These are phyloP conservation scores for Sarcodon aspratus DNA, from an alignment of 768 basidiomycete genomes.

Conservation along the genomic window DNA sequence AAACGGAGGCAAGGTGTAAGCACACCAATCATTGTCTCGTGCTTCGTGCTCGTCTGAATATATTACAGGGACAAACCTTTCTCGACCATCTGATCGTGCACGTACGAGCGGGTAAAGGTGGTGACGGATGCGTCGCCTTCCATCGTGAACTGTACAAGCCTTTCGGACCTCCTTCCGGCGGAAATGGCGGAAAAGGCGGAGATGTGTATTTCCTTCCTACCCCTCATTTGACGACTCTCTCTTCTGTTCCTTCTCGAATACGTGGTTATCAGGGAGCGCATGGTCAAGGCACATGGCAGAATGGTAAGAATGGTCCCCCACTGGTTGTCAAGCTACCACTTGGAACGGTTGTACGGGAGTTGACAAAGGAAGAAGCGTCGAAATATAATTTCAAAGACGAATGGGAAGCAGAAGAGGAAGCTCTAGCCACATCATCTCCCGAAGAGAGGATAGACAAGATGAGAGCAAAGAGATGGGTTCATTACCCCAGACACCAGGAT, in stretches of 20 bases:
- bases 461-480: conserved; percentile 63
- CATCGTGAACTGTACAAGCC: conserved; percentile 82
- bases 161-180: conserved; percentile 85
- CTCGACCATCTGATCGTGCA: conserved; percentile 77
- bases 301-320: conserved; percentile 67
- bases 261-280: conserved; percentile 54
- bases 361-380: conserved; percentile 54
- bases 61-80: conserved; percentile 57
- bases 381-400: conserved; percentile 40
- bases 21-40: neutral
- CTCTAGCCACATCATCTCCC: conserved; percentile 32
- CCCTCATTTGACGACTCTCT: conserved; percentile 65
- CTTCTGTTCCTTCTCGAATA: conserved; percentile 57
- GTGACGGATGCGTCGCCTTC: conserved; percentile 87
- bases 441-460: conserved; percentile 45
- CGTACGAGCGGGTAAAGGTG: conserved; percentile 74
- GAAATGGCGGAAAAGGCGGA: conserved; percentile 84
- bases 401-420: conserved; percentile 66
- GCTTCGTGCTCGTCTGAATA: conserved; percentile 4
- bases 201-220: conserved; percentile 80
- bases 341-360: conserved; percentile 80
- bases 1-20: conserved; percentile 63
- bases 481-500: conserved; percentile 61
- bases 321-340: conserved; percentile 74
- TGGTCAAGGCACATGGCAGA: conserved; percentile 82